Conservation (phyloP, 1,284 basidiomycete species). For the Takashimella koratensis region DNA sequence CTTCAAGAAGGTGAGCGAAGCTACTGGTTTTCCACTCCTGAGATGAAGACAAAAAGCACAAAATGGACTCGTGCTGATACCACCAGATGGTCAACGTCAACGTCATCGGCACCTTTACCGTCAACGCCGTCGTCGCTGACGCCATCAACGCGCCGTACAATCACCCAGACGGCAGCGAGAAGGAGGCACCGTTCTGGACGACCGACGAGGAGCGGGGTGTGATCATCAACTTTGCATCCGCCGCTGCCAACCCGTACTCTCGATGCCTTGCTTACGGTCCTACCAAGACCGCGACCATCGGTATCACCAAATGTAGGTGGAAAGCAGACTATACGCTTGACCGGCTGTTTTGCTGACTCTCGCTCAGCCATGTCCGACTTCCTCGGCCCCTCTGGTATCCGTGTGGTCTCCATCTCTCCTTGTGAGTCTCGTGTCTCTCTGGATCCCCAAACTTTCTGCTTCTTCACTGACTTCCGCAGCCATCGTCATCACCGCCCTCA, state of each 20-base stretch:
- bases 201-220: conserved; percentile 41
- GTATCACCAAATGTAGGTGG: conserved; percentile 38
- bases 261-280: conserved; percentile 41
- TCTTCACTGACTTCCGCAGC: conserved; percentile 9
- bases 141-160: conserved; percentile 41
- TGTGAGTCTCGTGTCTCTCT: conserved; percentile 15
- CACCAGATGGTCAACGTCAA: conserved; percentile 41
- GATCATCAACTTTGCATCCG: conserved; percentile 46
- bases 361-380: conserved; percentile 32
- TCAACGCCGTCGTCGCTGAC: conserved; percentile 42
- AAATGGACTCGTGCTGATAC: background rate
- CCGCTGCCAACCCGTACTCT: conserved; percentile 36
- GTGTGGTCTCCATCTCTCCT: conserved; percentile 41
- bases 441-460: too few relatives aligned
- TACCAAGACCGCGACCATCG: conserved; percentile 40
- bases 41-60: too few relatives aligned
- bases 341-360: background rate
- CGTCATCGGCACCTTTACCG: conserved; percentile 39
- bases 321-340: background rate
- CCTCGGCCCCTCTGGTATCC: conserved; percentile 42
- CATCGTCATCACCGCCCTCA: conserved; percentile 40
- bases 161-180: conserved; percentile 23
- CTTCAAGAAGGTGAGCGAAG: conserved; percentile 30
- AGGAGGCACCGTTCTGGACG: conserved; percentile 32
- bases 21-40: too few relatives aligned